A percentile compares a stretch with the other conserved stretches of the same genome.
phyloP scores from a whole-genome alignment of 2,329 filamentous ascomycete species.

The Exophiala bonariae region DNA sequence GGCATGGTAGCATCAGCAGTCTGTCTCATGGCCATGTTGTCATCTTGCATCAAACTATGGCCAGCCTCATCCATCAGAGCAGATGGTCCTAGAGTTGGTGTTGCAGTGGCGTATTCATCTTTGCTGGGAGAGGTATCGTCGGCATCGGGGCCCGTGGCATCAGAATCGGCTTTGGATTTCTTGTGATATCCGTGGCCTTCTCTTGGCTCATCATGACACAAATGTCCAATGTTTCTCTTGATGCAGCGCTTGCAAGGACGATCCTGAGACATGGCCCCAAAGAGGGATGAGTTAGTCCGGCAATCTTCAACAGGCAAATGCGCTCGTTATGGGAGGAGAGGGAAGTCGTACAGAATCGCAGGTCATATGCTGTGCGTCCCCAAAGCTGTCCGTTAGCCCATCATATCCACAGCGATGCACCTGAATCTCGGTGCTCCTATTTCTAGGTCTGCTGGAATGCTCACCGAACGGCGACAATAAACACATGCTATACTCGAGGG shows the following conservation, averaged over 20 bases:
- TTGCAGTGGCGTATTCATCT: slow-evolving; percentile 43
- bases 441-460: slow-evolving; percentile 32
- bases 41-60: slow-evolving; percentile 43
- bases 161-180: slow-evolving; percentile 69
- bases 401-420: slow-evolving; percentile 28
- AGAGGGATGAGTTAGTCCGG: slow-evolving; percentile 37
- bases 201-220: slow-evolving; percentile 96
- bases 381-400: slow-evolving; percentile 49
- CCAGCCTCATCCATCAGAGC: slow-evolving; percentile 58
- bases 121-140: slow-evolving; percentile 56
- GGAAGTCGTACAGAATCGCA: slow-evolving; percentile 70
- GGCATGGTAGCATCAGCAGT: slow-evolving; percentile 28
- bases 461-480: slow-evolving; percentile 87
- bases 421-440: slow-evolving; percentile 19
- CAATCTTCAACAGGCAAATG: slow-evolving; percentile 24
- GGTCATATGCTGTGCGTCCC: slow-evolving; percentile 75
- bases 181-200: slow-evolving; percentile 66
- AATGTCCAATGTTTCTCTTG: slow-evolving; percentile 96
- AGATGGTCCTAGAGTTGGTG: slow-evolving; percentile 53
- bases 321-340: slow-evolving; percentile 14
- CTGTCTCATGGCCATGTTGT: slow-evolving; percentile 52
- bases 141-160: slow-evolving; percentile 53
- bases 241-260: slow-evolving; percentile 96
- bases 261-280: slow-evolving; percentile 61
- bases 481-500: slow-evolving; percentile 70